A percentile compares a stretch with the other conserved stretches of the same genome.
Conservation (phyloP, 805 yeast species). For the Tetrapisispora arboricola region DNA sequence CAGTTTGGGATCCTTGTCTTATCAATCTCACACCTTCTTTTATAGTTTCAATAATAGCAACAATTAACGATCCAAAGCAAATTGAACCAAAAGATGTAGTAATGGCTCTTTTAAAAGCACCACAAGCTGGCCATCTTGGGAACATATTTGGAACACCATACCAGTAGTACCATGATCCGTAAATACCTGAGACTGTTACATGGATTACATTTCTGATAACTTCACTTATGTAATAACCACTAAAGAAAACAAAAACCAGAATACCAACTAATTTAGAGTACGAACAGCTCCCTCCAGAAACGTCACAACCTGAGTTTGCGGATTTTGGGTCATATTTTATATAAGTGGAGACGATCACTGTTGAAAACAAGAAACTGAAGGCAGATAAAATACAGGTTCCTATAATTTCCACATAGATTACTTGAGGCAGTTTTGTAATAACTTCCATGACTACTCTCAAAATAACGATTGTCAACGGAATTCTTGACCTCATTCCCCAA, state of each 20-base stretch:
- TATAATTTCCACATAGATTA: slow-evolving; percentile 46
- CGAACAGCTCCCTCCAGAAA: slow-evolving; percentile 45
- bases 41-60: slow-evolving; percentile 59
- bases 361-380: slow-evolving; percentile 55
- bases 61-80: slow-evolving; percentile 72
- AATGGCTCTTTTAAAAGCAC: slow-evolving; percentile 69
- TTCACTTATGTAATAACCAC: slow-evolving; percentile 77
- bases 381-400: slow-evolving; percentile 53
- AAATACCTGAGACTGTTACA: slow-evolving; percentile 72
- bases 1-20: slow-evolving; percentile 31
- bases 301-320: slow-evolving; percentile 42
- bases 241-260: slow-evolving; percentile 63
- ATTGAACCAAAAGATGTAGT: slow-evolving; percentile 86
- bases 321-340: slow-evolving; percentile 59
- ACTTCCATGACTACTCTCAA: slow-evolving; percentile 68
- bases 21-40: slow-evolving; percentile 44
- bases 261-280: slow-evolving; percentile 56
- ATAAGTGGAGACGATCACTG: slow-evolving; percentile 64
- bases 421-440: slow-evolving; percentile 61
- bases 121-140: slow-evolving; percentile 71
- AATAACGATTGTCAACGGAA: slow-evolving; percentile 65
- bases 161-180: slow-evolving; percentile 86
- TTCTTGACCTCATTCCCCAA: slow-evolving; percentile 60
- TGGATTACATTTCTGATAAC: slow-evolving; percentile 74
- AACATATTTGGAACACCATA: slow-evolving; percentile 64